Percentiles rank a stretch among this genome's conserved stretches.
These are phyloP conservation scores for Suillus ampliporus DNA, from an alignment of 768 basidiomycete genomes.

Conservation along the genomic window DNA sequence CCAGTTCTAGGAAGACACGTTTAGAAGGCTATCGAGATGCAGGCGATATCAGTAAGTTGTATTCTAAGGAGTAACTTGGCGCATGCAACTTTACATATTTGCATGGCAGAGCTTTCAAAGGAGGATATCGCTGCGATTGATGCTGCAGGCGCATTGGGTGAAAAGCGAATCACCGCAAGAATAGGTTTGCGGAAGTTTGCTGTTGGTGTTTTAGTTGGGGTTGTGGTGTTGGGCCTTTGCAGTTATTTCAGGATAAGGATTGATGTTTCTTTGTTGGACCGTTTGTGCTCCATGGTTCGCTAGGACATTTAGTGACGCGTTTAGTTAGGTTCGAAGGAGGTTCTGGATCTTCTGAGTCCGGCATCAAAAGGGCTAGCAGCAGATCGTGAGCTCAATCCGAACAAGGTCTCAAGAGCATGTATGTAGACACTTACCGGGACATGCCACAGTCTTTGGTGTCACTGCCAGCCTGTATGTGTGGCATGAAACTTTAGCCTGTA, in stretches of 20 bases:
- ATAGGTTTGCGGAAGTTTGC: conserved; percentile 11
- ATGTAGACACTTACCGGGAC: background rate
- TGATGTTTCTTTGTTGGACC: background rate
- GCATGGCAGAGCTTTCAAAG: conserved; percentile 48
- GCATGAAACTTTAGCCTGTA: too few species aligned
- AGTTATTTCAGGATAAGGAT: conserved; percentile 16
- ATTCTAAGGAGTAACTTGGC: background rate
- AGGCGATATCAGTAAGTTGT: conserved; percentile 61
- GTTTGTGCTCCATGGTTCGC: background rate
- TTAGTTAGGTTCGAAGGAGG: background rate
- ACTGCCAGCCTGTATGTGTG: too few species aligned
- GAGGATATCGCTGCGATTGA: conserved; percentile 64
- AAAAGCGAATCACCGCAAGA: conserved; percentile 13
- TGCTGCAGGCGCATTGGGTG: conserved; percentile 50
- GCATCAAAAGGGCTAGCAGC: background rate
- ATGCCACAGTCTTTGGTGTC: too few species aligned
- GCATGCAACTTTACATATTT: conserved; percentile 4
- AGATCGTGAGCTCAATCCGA: background rate
- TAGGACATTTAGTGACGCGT: background rate
- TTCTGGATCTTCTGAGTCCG: background rate
- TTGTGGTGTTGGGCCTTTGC: conserved; percentile 14
- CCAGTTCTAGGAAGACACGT: conserved; percentile 68
- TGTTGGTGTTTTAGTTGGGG: conserved; percentile 13
- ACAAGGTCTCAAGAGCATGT: background rate
- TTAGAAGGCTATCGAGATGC: conserved; percentile 71